phyloP scores from a whole-genome alignment of 225 moss, liverwort and hornwort genomes.

The Lunularia cruciata region DNA sequence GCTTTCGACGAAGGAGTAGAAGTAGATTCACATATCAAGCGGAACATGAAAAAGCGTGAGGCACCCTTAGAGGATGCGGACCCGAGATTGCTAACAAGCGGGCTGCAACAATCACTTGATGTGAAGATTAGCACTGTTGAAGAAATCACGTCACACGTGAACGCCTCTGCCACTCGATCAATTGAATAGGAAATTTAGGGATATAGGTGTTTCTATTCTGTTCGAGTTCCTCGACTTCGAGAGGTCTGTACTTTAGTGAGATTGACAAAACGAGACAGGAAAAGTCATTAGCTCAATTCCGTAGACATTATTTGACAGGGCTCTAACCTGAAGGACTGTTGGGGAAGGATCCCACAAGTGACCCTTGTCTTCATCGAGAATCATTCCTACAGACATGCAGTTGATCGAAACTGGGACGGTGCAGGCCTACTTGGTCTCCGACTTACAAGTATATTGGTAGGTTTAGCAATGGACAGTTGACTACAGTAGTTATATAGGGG shows the following conservation, averaged over 20 bases:
- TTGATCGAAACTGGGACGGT: constrained; percentile 6
- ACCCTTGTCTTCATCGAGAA: constrained; percentile 13
- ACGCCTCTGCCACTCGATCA: constrained; percentile 37
- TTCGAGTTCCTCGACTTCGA: constrained; percentile 20
- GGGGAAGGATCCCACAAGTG: constrained; percentile 11
- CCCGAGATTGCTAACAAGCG: constrained; percentile 56
- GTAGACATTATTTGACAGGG: constrained; percentile 23
- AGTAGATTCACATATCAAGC: constrained; percentile 83
- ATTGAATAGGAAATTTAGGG: constrained; percentile 26
- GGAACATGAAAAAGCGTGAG: constrained; percentile 96
- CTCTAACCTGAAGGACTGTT: constrained; percentile 17
- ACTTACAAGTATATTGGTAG: constrained; percentile 13
- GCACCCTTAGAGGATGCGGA: constrained; percentile 55
- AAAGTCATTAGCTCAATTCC: constrained; percentile 10
- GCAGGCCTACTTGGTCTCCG: constrained; percentile 10
- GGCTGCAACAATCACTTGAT: constrained; percentile 37
- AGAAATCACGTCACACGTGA: constrained; percentile 36
- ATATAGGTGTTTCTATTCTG: constrained; percentile 8
- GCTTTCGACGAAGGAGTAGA: constrained; percentile 74
- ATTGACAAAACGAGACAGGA: constrained; percentile 9
- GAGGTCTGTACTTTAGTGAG: constrained; percentile 32
- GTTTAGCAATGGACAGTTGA: constrained; percentile 16
- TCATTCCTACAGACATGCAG: constrained; percentile 3
- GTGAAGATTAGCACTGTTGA: constrained; percentile 30
- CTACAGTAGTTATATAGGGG: constrained; percentile 20